Evolutionary conservation across 306 rosid genomes (phyloP).

Genomic region (Cicer bijugum): DNA sequence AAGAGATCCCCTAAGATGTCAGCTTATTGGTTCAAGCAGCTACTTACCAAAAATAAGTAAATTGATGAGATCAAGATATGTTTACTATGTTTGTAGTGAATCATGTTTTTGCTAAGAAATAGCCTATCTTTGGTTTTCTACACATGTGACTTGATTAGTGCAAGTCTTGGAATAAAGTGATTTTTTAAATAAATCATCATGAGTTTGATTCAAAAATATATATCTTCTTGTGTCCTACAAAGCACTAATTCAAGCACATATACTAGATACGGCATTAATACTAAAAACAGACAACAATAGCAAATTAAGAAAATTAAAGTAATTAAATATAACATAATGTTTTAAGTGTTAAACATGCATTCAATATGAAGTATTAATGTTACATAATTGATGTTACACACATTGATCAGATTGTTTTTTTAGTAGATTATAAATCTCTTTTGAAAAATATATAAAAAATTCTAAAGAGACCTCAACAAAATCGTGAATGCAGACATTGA

Average conservation of each 20-base stretch:
- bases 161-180: conserved; percentile 40
- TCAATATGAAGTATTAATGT: not conserved
- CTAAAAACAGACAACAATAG: not conserved
- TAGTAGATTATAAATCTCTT: too few species aligned
- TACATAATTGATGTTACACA: not conserved
- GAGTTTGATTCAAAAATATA: not conserved
- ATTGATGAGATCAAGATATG: not conserved
- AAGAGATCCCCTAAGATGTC: conserved; percentile 90
- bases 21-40: conserved; percentile 83
- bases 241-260: not conserved
- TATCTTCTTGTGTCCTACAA: not conserved
- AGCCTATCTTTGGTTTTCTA: conserved; percentile 5
- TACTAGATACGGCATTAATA: not conserved
- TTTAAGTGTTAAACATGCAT: not conserved
- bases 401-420: too few species aligned
- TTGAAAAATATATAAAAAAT: too few species aligned
- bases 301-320: not conserved
- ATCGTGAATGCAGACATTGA: not conserved
- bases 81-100: conserved; percentile 29
- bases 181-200: conserved; percentile 2
- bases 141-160: conserved; percentile 3
- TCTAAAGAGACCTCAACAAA: not conserved
- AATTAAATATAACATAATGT: not conserved
- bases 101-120: conserved; percentile 24
- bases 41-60: conserved; percentile 59